Conservation (phyloP, 1,284 basidiomycete species). For the Pseudozyma tsukubaensis region DNA sequence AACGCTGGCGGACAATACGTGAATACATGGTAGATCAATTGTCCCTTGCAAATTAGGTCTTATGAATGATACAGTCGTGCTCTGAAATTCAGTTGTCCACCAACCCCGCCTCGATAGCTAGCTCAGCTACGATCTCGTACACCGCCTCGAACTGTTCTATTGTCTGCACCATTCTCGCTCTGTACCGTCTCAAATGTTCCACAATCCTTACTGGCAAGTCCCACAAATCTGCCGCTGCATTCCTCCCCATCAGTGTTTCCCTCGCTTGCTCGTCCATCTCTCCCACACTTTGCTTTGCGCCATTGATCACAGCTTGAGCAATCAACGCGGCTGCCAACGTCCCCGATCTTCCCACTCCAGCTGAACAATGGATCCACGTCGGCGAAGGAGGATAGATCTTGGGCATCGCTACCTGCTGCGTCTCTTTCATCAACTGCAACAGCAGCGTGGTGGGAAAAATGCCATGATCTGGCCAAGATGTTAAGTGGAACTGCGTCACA, state of each 20-base stretch:
- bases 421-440: slow-evolving; percentile 40
- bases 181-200: slow-evolving; percentile 48
- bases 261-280: not conserved
- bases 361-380: slow-evolving; percentile 80
- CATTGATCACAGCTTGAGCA: slow-evolving; percentile 27
- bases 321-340: slow-evolving; percentile 71
- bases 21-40: not conserved
- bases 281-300: slow-evolving; percentile 1
- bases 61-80: not conserved
- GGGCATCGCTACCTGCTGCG: slow-evolving; percentile 47
- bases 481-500: slow-evolving; percentile 79
- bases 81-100: not conserved
- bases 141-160: slow-evolving; percentile 52
- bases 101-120: slow-evolving; percentile 6
- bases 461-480: slow-evolving; percentile 85
- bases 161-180: slow-evolving; percentile 61
- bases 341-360: slow-evolving; percentile 71
- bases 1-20: not conserved
- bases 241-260: not conserved
- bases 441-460: slow-evolving; percentile 72
- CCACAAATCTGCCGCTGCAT: slow-evolving; percentile 10
- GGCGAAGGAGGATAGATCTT: slow-evolving; percentile 72
- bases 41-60: not conserved
- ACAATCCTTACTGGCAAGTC: slow-evolving; percentile 48
- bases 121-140: slow-evolving; percentile 18